phyloP scores from a whole-genome alignment of 768 basidiomycete species.

The Termitomyces sp. region DNA sequence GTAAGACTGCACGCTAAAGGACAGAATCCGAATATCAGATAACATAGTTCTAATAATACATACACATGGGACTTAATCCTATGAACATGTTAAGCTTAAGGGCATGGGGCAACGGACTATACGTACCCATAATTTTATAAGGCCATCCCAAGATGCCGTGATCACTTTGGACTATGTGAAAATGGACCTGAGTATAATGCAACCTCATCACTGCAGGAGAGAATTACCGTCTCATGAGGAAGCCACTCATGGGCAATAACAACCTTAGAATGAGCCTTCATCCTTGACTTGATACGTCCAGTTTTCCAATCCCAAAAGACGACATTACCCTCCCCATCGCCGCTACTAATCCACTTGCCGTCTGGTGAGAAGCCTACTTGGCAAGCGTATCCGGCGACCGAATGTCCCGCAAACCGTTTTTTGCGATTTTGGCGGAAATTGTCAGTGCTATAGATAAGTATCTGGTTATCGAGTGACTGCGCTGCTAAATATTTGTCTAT shows the following conservation, averaged over 20 bases:
- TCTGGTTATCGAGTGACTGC: constrained; percentile 97
- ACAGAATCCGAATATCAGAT: background rate
- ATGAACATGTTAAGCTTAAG: constrained; percentile 11
- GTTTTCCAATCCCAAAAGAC: constrained; percentile 99
- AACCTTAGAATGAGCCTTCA: constrained; percentile 92
- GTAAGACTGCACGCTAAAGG: background rate
- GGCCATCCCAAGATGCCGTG: constrained; percentile 96
- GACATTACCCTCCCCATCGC: constrained; percentile 91
- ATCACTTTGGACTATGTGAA: constrained; percentile 83
- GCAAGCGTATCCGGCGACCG: constrained; percentile 95
- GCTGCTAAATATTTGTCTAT: constrained; percentile 94
- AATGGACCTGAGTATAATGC: constrained; percentile 10
- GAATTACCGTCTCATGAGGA: constrained; percentile 91
- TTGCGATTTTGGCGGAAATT: constrained; percentile 99
- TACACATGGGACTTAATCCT: constrained; percentile 32
- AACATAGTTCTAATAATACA: constrained; percentile 10
- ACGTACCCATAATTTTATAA: constrained; percentile 96
- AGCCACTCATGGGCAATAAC: constrained; percentile 98
- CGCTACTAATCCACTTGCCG: constrained; percentile 97
- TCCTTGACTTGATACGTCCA: constrained; percentile 87
- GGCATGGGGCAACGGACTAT: constrained; percentile 3
- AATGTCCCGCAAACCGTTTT: constrained; percentile 97
- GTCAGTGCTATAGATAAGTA: constrained; percentile 94
- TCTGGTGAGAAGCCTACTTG: constrained; percentile 97
- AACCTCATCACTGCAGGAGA: constrained; percentile 32